Evolutionary conservation across 306 rosid genomes (phyloP).

Genomic region (Fragaria vesca): DNA sequence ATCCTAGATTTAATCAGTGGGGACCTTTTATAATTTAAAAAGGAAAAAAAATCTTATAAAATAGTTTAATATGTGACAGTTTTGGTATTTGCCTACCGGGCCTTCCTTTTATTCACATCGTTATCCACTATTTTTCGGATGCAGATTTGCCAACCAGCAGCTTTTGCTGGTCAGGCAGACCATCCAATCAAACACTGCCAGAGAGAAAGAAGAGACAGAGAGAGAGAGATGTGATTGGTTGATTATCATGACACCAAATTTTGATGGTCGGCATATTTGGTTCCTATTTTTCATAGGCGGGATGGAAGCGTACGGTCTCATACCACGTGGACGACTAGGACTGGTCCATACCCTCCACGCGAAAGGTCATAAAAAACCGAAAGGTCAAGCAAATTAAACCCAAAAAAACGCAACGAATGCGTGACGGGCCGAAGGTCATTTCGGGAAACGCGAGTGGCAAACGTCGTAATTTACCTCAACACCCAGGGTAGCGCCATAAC

Average conservation of each 20-base stretch:
- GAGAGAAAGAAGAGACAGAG: too few relatives aligned
- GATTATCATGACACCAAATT: too few relatives aligned
- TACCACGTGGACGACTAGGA: neutral
- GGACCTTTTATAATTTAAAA: too few relatives aligned
- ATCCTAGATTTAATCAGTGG: too few relatives aligned
- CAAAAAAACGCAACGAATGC: neutral
- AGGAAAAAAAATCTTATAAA: too few relatives aligned
- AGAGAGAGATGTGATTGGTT: too few relatives aligned
- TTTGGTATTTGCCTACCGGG: neutral
- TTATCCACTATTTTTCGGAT: neutral
- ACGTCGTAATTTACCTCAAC: slow-evolving; percentile 3
- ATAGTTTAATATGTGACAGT: neutral
- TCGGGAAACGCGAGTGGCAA: neutral
- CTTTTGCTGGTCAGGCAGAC: too few relatives aligned
- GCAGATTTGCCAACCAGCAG: too few relatives aligned
- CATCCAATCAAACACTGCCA: too few relatives aligned
- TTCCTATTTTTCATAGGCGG: neutral
- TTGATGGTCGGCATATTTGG: too few relatives aligned
- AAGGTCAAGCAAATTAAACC: neutral
- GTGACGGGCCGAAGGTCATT: slow-evolving; percentile 21
- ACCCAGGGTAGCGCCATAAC: neutral
- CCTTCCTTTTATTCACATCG: neutral
- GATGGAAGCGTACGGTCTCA: neutral
- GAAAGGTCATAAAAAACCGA: neutral
- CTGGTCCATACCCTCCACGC: neutral